Base-by-base conservation (phyloP, 2,329 filamentous ascomycete species). In the Alternaria triticina region DNA sequence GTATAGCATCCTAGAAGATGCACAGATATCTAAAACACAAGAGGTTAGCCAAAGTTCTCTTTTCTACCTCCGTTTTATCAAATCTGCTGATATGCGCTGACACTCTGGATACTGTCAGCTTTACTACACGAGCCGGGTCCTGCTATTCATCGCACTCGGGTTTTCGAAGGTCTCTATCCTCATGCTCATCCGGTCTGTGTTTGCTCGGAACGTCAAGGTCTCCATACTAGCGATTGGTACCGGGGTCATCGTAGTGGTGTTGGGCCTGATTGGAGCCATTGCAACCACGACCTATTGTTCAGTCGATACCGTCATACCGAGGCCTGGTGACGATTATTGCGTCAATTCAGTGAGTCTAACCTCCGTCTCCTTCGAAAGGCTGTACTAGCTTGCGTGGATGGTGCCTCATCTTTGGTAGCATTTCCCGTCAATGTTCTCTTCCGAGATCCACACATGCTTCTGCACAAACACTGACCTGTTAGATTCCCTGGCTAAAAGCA, bases 141-240 rank as follows among this genome's bases (percentile, higher is more conserved):
- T 57, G 6, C 28, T 64, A 1, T 61, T 40, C 49, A 55, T 64
- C n/a, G 52, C 62, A 54, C 62, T 64, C 11, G 30, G 20, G 3
- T 15, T 64, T 6, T 64, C 62, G 4, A 64, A 61, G 43, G 54
- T 43, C n/a, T 64, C 58, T 3, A 61, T 61, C 5, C 47, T 61
- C 12, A 36, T 64, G 23, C 52, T 61, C 12, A 17, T 61, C 6
- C 28, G 47, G 10, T 28, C 44, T 15, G 47, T 64, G 1, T 64
- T 61, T 22, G 30, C 30, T 6, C 52, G 20, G 3, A 61, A 58
- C n/a, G 25, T 47, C 8, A 57, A 49, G 4, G 30, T 61, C 12
- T 30, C 58, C 44, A n/a, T 46, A 9, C 8, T 28, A 7, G 57
- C 57, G 2, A 50, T 49, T 30, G 25, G 10, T 6, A 50, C 49